A percentile compares a stretch with the other conserved stretches of the same genome.
phyloP scores from a whole-genome alignment of 805 yeast species.

The Barnettozyma populi region DNA sequence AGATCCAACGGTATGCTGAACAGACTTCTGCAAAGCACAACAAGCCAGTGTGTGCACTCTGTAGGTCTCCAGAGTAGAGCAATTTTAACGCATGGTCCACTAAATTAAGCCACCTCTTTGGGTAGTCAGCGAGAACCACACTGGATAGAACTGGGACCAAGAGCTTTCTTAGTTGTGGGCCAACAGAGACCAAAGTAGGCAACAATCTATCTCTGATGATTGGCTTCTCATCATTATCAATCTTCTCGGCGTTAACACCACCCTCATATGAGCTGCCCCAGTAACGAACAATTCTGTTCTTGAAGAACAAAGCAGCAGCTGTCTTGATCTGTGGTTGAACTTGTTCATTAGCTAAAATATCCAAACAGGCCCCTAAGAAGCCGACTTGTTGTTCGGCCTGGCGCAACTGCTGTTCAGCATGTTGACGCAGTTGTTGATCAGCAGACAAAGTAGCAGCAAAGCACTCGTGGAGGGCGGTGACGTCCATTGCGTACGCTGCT shows the following conservation, averaged over 20 bases:
- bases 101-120: constrained; percentile 50
- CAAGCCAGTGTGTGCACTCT: constrained; percentile 57
- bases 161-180: constrained; percentile 36
- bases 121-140: constrained; percentile 47
- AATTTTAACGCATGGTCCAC: constrained; percentile 40
- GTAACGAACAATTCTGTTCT: constrained; percentile 59
- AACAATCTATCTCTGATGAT: constrained; percentile 64
- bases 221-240: constrained; percentile 71
- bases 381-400: constrained; percentile 58
- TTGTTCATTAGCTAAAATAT: constrained; percentile 53
- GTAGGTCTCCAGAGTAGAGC: constrained; percentile 38
- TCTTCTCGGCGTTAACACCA: constrained; percentile 28
- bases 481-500: constrained; percentile 44
- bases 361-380: constrained; percentile 77
- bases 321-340: constrained; percentile 49
- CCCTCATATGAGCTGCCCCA: constrained; percentile 43
- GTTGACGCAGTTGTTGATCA: constrained; percentile 51
- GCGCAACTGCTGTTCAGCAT: constrained; percentile 65
- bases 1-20: constrained; percentile 66
- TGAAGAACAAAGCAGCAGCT: constrained; percentile 79
- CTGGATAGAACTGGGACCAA: constrained; percentile 46
- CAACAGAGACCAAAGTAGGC: constrained; percentile 51
- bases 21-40: constrained; percentile 65
- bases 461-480: constrained; percentile 60
- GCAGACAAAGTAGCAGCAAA: constrained; percentile 76